Base-by-base conservation (phyloP, 164 flowering plant genomes). In the Aristolochia fimbriata region DNA sequence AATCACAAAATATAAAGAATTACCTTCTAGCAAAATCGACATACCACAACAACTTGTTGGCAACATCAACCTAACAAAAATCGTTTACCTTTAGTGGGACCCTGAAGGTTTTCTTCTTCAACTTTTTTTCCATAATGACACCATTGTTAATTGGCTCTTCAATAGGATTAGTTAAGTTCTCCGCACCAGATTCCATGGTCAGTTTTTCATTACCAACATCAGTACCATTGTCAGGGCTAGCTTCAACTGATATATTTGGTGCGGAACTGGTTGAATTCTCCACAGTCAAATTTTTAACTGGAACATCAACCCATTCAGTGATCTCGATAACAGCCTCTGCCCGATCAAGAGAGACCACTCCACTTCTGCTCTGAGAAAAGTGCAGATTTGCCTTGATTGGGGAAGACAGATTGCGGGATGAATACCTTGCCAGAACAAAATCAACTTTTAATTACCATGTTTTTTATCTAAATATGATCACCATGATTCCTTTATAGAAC, bases 251-350 rank as follows among this genome's bases (percentile, higher is more conserved):
- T 63, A 58, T 57, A 59, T 85, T 81, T 49, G 73, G 70, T 13
- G 84, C 70, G 59, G 76, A 47, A 57, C 73, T 57, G 50, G 85
- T 83, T 48, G 87, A 68, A 67, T 91, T 91, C 58, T 87, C 96
- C 16, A 77, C 64, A 1, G 91, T 83, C 57, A 79, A 69, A 70
- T 88, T 91, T 77, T 77, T 84, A 62, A 79, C 80, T 57, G 97
- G 91, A 70, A 91, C 86, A 70, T 94, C 94, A 17, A 94, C 87
- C 97, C 99, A 91, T 71, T 94, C 97, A 15, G 99, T 73, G 62
- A 87, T 75, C 77, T 94, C 96, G 72, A 94, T 73, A 55, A 83
- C 82, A 64, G 97, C 96, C 62, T 94, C 96, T 68, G 96, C 96
- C 33, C 90, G 80, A 77, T 88, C 96, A 70, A 94, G 68, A 41